A percentile compares a stretch with the other conserved stretches of the same genome.
phyloP scores from a whole-genome alignment of 345 rosid species.

The Arabidopsis arenosa region DNA sequence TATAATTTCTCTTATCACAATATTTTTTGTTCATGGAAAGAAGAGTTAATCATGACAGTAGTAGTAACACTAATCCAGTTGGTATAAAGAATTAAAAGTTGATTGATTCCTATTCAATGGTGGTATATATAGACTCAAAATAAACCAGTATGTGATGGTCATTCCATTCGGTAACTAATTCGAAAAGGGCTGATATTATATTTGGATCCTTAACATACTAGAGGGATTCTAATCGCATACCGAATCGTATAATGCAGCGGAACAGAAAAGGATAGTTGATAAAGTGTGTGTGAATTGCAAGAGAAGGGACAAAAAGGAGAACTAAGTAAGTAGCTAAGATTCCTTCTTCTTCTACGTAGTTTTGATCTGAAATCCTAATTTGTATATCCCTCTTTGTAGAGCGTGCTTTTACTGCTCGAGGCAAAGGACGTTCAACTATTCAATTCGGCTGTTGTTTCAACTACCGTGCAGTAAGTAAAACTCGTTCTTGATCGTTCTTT shows the following conservation, averaged over 20 bases:
- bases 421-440: conserved; percentile 63
- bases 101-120: too few relatives aligned
- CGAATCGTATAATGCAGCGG: conserved; percentile 48
- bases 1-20: neutral
- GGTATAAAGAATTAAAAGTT: too few relatives aligned
- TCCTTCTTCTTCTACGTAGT: too few relatives aligned
- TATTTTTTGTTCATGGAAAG: too few relatives aligned
- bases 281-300: conserved; percentile 51
- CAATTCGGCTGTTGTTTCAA: conserved; percentile 70
- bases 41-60: too few relatives aligned
- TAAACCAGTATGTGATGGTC: too few relatives aligned
- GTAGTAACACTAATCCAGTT: too few relatives aligned
- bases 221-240: conserved; percentile 61
- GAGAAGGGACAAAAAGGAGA: conserved; percentile 46
- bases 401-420: conserved; percentile 55
- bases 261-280: conserved; percentile 57
- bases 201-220: conserved; percentile 53
- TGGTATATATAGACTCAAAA: too few relatives aligned
- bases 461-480: conserved; percentile 48
- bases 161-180: conserved; percentile 46
- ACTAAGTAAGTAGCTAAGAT: conserved; percentile 34
- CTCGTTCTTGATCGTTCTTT: neutral
- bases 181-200: conserved; percentile 56
- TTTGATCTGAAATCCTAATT: neutral
- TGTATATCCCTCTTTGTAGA: conserved; percentile 39